Evolutionary conservation across 208 protist genomes (phyloP), one percentile per base, ranked within the genome.

Genomic region (Acanthamoeba lenticulata): DNA sequence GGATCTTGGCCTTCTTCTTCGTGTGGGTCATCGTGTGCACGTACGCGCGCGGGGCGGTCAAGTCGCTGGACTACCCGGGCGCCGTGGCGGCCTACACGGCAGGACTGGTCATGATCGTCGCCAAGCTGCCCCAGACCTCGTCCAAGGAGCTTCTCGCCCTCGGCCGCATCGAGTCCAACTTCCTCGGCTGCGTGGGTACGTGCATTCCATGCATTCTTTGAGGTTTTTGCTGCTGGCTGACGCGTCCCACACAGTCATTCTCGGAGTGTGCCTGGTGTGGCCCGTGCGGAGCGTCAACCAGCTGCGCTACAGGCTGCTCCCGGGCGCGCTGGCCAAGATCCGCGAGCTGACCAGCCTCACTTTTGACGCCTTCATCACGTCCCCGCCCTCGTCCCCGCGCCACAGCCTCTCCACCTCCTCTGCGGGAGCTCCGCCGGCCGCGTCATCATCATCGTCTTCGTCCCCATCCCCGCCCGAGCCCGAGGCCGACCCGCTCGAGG

Each of bases 1-100:
- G 83, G 17, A 90, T 90, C n/a, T 29, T 90, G 55, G 52, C 55
- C 13, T 90, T 90, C 83, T 67, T 90, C 83, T 90, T 90, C 38
- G 49, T 36, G 55, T 90, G 83, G 83, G 42, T 90, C 6, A 36
- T 65, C 47, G 32, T 90, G 19, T 60, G 52, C 32, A 67, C 27
- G 13, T 90, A 90, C 83, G 55, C 32, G 83, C 83, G 83, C 3
- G 72, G 72, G 5, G 21, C 83, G 19, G 47, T 69, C 55, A 90
- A 90, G 32, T 69, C 83, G 19, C 32, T 90, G 5, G 83, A 90
- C 45, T 90, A 90, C 34, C 52, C 83, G 36, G 83, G 83, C 1
- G 55, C 83, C 11, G 83, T 90, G 83, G 83, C 83, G 3, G 83
- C 83, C 29, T 90, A 69, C 83, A 90, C 83, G 13, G 45, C 45